Evolutionary conservation across 257 asterid genomes (phyloP).

Genomic region (Fraxinus pennsylvanica): DNA sequence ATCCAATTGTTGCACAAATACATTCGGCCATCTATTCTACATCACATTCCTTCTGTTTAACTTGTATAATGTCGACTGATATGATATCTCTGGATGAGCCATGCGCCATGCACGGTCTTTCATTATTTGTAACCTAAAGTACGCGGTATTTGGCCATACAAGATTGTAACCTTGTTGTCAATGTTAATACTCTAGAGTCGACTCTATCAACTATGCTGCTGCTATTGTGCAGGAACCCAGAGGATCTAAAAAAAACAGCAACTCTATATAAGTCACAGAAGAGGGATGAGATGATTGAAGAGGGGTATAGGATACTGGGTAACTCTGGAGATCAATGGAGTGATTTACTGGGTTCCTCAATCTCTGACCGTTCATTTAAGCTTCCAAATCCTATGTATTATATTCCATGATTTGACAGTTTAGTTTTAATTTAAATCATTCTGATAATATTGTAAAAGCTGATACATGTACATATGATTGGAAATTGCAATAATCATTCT

Average conservation of each 20-base stretch:
- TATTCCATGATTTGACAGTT: conserved; percentile 37
- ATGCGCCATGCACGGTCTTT: no score
- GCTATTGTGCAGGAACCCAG: conserved; percentile 43
- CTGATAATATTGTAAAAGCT: no score
- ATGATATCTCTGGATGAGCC: neutral
- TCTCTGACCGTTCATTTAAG: conserved; percentile 64
- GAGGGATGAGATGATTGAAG: conserved; percentile 52
- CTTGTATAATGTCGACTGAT: no score
- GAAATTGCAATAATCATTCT: no score
- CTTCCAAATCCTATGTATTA: conserved; percentile 86
- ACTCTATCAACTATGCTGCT: neutral
- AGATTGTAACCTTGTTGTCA: neutral
- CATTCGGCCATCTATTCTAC: no score
- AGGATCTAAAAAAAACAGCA: conserved; percentile 58
- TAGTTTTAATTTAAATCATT: no score
- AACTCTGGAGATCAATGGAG: conserved; percentile 94
- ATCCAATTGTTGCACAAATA: no score
- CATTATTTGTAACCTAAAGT: no score
- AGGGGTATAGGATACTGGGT: conserved; percentile 65
- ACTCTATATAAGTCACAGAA: conserved; percentile 57
- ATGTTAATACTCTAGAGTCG: no score
- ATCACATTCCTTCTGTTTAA: no score
- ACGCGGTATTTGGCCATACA: no score
- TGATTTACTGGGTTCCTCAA: conserved; percentile 62
- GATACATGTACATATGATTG: no score